Base-by-base conservation (phyloP, 1,139 yeast genomes). In the Scheffersomyces segobiensis region DNA sequence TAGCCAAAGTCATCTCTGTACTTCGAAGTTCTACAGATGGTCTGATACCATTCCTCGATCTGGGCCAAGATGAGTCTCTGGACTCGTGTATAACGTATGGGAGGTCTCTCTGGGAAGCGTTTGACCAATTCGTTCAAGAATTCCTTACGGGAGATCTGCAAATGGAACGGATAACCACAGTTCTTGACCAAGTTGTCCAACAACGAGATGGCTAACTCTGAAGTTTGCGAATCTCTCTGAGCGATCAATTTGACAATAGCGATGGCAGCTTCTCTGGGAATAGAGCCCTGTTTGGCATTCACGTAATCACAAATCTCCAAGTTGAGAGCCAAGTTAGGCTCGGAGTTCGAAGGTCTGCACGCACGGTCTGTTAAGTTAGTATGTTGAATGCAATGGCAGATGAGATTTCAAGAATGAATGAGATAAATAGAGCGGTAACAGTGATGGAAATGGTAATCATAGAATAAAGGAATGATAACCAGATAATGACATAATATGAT, bases 31-130 rank as follows among this genome's bases (percentile, higher is more conserved):
- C 89, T 88, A 75, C 98, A 95, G 59, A 95, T 86, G 1, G 99
- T 95, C 73, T 92, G 97, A 71, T 91, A 89, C 99, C 99, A 95
- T 74, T 95, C 98, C 73, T 95, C 97, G 68, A 95, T 89, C 58
- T 93, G 93, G 59, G 96, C 95, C 70, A 95, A 82, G 62, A 95
- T 87, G 66, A 93, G 81, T 68, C 93, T 79, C 71, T 95, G 98
- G 21, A 92, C 88, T 63, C 95, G 82, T 22, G 96, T 81, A 73
- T 91, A 93, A 50, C 95, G 84, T 63, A 88, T 77, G 1, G 98
- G 97, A 3, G 99, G 99, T 70, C 93, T 86, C 71, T 93, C 98
- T 1, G 99, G 98, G 76, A 95, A 96, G 71, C 93, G 78, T 67
- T 91, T 89, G 46, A 95, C 99, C 70, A 95, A 83, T 69, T 93